These are phyloP conservation scores for Aspergillus hortae DNA, from an alignment of 2,329 filamentous ascomycete genomes.

Conservation along the genomic window DNA sequence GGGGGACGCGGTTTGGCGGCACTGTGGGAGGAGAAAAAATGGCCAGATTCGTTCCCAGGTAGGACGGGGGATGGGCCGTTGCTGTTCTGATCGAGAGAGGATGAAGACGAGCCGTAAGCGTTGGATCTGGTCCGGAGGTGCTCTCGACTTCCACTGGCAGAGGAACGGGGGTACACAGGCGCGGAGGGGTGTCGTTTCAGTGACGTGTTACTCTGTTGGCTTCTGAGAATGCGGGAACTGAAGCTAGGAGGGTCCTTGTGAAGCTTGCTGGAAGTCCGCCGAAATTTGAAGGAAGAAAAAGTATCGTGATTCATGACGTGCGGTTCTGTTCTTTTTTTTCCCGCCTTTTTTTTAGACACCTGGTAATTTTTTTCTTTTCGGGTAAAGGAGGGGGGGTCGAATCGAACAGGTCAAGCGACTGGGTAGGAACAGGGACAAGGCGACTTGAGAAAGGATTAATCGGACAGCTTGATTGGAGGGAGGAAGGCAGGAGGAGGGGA, in stretches of 20 bases:
- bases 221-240: constrained; percentile 39
- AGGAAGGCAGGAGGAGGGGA: constrained; percentile 8
- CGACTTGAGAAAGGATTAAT: constrained; percentile 9
- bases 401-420: constrained; percentile 19
- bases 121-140: constrained; percentile 44
- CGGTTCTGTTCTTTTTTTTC: constrained; percentile 2
- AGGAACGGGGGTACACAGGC: constrained; percentile 43
- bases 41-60: constrained; percentile 28
- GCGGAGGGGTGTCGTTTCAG: constrained; percentile 47
- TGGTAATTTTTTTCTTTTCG: neutral
- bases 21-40: constrained; percentile 22
- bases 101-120: constrained; percentile 46
- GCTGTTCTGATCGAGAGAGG: constrained; percentile 45
- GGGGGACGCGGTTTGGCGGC: constrained; percentile 30
- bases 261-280: constrained; percentile 41
- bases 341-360: neutral
- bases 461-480: constrained; percentile 19
- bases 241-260: constrained; percentile 45
- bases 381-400: constrained; percentile 17
- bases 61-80: constrained; percentile 38
- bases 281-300: constrained; percentile 37
- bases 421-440: constrained; percentile 12
- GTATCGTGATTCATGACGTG: constrained; percentile 35
- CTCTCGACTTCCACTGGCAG: constrained; percentile 37
- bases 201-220: constrained; percentile 41